Conservation (phyloP, 495 filamentous ascomycete species). For the Eremomyces bilateralis region DNA sequence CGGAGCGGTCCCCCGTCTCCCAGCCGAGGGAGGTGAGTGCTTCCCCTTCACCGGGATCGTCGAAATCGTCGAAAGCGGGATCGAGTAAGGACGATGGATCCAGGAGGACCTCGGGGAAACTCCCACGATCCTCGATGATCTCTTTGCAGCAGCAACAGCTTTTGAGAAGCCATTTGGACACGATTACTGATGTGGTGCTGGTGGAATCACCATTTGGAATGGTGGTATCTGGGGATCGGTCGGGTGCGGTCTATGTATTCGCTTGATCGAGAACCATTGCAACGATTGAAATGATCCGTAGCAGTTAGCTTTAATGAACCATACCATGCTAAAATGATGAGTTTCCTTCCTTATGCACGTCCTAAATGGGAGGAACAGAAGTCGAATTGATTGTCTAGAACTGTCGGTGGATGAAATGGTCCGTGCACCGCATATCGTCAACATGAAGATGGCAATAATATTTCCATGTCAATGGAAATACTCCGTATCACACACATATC, state of each 20-base stretch:
- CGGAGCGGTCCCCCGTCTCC: conserved; percentile 6
- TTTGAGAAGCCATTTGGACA: conserved; percentile 70
- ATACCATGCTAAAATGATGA: no score
- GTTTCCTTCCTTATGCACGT: no score
- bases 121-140: conserved; percentile 62
- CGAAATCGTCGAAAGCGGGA: conserved; percentile 4
- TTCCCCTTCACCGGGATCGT: conserved; percentile 12
- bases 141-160: conserved; percentile 61
- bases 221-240: conserved; percentile 74
- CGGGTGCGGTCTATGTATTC: conserved; percentile 85
- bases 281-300: not conserved
- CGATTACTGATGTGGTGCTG: conserved; percentile 69
- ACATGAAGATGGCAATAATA: no score
- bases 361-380: no score
- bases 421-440: no score
- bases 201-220: conserved; percentile 82
- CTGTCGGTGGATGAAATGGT: no score
- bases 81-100: conserved; percentile 15
- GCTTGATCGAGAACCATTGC: conserved; percentile 23
- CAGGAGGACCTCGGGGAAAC: conserved; percentile 6
- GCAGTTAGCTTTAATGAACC: no score
- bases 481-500: no score
- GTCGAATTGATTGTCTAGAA: no score
- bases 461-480: no score
- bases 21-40: conserved; percentile 12